Base-by-base conservation (phyloP, 1,139 yeast genomes). In the Saccharomyces hybrid region DNA sequence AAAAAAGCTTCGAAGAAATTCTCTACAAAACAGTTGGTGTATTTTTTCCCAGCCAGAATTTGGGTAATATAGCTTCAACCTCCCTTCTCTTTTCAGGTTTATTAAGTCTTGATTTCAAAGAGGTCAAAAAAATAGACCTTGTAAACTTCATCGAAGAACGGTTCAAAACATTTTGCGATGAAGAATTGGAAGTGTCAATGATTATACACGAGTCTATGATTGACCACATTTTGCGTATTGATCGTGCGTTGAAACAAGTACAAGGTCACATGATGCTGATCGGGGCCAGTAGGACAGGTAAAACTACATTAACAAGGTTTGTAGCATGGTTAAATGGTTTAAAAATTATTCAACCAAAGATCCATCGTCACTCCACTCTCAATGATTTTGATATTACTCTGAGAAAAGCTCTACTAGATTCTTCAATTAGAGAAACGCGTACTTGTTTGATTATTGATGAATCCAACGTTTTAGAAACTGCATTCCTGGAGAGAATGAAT, bases 251-350 rank as follows among this genome's bases (percentile, higher is more conserved):
- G 54, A 78, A 84, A 56, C 96, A 90, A 65, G 84, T 86, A 0
- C 97, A 90, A 63, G 98, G 98, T 0, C 98, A 93, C 70, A 72
- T 88, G 76, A 88, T 93, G 60, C 68, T 93, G 51, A 87, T 88
- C n/a, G 99, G 98, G 0, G 82, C 88, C 1, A 79, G 89, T 57
- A 81, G 95, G 0, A 81, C 91, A 62, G 98, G 98, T 1, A 88
- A 88, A 69, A 78, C 88, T 0, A 85, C 95, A 0, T 65, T 90
- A 49, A 77, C 88, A 0, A 80, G 83, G 57, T 91, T 93, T 75
- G 97, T 88, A 3, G 83, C 96, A 0, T 93, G 98, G 98, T 81
- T 90, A 74, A 87, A 88, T 66, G 97, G 97, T 0, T 68, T 88
- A 26, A 79, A 76, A 48, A 76, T 83, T 0, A 72, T 77, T 23